phyloP scores from a whole-genome alignment of 257 asterid species.

The Jacaranda mimosifolia region DNA sequence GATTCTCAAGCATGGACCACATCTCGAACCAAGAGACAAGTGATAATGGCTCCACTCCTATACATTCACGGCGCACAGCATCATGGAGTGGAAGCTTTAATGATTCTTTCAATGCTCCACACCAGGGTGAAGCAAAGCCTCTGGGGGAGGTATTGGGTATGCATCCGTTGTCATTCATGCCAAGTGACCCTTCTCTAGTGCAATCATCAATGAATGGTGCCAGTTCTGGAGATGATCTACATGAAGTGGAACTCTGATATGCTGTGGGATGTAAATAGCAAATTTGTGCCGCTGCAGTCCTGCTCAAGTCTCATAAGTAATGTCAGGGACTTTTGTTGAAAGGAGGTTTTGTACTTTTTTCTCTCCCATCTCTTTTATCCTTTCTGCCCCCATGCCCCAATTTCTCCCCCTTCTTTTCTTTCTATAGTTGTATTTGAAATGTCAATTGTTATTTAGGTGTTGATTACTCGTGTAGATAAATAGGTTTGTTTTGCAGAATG shows the following conservation, averaged over 20 bases:
- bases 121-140: slow-evolving; percentile 40
- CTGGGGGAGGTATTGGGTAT: slow-evolving; percentile 56
- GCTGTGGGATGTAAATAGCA: slow-evolving; percentile 44
- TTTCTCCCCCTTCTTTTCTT: slow-evolving; percentile 8
- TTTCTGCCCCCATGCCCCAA: background rate
- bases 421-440: slow-evolving; percentile 40
- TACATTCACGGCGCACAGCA: slow-evolving; percentile 73
- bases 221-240: slow-evolving; percentile 66
- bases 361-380: background rate
- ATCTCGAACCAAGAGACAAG: slow-evolving; percentile 50
- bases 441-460: slow-evolving; percentile 38
- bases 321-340: slow-evolving; percentile 34
- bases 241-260: slow-evolving; percentile 72
- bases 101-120: slow-evolving; percentile 49
- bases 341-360: background rate
- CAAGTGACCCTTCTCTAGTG: slow-evolving; percentile 37
- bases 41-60: slow-evolving; percentile 44
- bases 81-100: slow-evolving; percentile 91
- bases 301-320: slow-evolving; percentile 5
- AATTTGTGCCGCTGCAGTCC: slow-evolving; percentile 36
- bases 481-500: slow-evolving; percentile 34
- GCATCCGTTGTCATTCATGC: slow-evolving; percentile 43
- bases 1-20: slow-evolving; percentile 75
- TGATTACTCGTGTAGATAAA: slow-evolving; percentile 44
- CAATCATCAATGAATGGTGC: slow-evolving; percentile 41